Conservation (phyloP, 139 green algal species). For the Chlamydomonas eustigma region DNA sequence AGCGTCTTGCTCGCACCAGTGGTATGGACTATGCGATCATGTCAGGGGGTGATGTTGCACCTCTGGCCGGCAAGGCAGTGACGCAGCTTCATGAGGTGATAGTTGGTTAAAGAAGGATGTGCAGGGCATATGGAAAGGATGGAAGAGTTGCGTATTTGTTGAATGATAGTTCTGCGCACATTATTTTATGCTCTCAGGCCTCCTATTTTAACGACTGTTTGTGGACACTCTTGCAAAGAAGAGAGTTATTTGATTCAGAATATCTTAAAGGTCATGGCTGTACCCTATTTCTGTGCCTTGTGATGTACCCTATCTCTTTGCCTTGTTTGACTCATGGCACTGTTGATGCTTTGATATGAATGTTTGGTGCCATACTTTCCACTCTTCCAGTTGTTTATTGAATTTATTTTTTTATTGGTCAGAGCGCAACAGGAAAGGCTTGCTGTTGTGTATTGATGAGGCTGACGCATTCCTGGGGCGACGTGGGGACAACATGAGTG, state of each 20-base stretch:
- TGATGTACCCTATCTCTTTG: too few species aligned
- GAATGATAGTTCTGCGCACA: too few species aligned
- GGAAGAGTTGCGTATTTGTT: neutral
- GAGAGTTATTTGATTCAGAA: too few species aligned
- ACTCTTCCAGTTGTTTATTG: conserved; percentile 68
- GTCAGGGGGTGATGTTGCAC: conserved; percentile 92
- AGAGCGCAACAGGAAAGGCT: conserved; percentile 64
- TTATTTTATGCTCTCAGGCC: too few species aligned
- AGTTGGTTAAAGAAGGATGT: neutral
- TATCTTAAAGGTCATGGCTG: too few species aligned
- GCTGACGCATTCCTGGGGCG: conserved; percentile 95
- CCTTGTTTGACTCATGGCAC: too few species aligned
- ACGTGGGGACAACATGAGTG: conserved; percentile 77
- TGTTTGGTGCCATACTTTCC: neutral
- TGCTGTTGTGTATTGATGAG: conserved; percentile 95
- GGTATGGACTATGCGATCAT: conserved; percentile 98
- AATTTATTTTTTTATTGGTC: too few species aligned
- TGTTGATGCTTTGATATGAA: too few species aligned
- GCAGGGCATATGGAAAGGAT: neutral
- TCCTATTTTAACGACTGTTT: too few species aligned
- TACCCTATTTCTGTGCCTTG: too few species aligned
- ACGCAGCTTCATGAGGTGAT: conserved; percentile 87
- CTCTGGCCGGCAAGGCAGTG: conserved; percentile 81
- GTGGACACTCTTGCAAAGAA: too few species aligned
- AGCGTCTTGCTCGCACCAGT: conserved; percentile 86